Evolutionary conservation across 768 basidiomycete species (phyloP), one percentile per base, ranked within the genome.

Genomic region (Xerocomellus chrysenteron): DNA sequence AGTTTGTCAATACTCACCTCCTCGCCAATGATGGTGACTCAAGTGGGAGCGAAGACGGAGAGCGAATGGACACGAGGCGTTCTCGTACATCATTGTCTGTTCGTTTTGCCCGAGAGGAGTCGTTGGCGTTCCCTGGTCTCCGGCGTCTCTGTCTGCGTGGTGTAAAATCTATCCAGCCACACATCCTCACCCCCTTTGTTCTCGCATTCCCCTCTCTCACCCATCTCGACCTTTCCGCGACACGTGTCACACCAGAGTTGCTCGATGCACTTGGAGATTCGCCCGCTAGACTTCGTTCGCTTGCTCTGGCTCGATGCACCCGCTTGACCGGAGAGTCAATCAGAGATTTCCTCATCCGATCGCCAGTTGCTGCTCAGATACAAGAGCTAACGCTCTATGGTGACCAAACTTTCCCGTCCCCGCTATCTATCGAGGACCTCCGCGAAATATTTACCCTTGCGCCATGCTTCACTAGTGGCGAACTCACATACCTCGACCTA

Each of bases 181-280:
- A 81, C 50, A 81, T 83, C 51, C 80, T 95, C 46, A 79, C 81
- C 17, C 80, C 86, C 0, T 91, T 95, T 65, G 80, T 94, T 46
- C 75, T 88, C 39, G 85, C 92, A 1, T 93, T 92, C 74, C 92
- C 93, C 1, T 82, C 82, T 42, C 84, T 98, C 21, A 93, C 92
- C 16, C 90, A 94, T 67, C 85, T 97, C 65, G 93, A 97, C 69
- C 81, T 97, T 28, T 95, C 94, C 3, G 88, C 89, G 52, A 98
- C 94, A n/a, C 87, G 90, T 7, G 80, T 82, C 36, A 83, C 83
- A 1, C 83, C 90, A 4, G 86, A 92, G 33, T 82, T 97, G 10
- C 84, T 98, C 10, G 72, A 78, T 30, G 73, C 80, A 0, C 78
- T 98, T 14, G 83, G 84, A 1, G 73, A 79, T 28, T 88, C 89